Conservation (phyloP, 2,329 filamentous ascomycete genomes). For the Microdochium trichocladiopsis region DNA sequence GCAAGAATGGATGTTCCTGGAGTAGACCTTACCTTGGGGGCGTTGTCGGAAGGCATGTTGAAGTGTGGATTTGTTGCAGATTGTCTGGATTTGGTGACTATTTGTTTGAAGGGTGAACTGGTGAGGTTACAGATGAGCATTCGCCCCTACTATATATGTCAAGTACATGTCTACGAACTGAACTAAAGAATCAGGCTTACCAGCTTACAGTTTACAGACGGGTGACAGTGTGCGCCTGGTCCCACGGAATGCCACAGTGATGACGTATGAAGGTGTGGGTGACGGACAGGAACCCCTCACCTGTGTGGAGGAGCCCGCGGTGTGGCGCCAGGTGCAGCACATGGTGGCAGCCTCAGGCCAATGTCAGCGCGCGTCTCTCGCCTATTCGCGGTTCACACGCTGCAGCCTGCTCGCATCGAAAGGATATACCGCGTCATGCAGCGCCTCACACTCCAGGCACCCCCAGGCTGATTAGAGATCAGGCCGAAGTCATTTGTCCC, state of each 20-base stretch:
- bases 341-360: background rate
- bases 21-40: slow-evolving; percentile 11
- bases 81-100: slow-evolving; percentile 1
- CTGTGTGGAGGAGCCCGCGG: background rate
- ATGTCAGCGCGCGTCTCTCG: background rate
- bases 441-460: background rate
- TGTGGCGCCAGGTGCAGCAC: background rate
- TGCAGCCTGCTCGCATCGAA: background rate
- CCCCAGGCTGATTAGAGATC: no score
- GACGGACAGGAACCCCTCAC: background rate
- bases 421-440: background rate
- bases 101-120: no score
- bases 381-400: background rate
- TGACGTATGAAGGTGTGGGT: background rate
- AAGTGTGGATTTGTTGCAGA: slow-evolving; percentile 11
- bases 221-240: no score
- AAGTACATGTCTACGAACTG: no score
- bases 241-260: background rate
- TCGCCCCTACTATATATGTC: no score
- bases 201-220: no score
- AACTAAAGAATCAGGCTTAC: no score
- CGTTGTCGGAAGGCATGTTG: slow-evolving; percentile 14
- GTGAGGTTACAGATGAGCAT: no score
- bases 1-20: background rate
- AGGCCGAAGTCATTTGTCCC: no score